Base-by-base conservation (phyloP, 306 rosid species). In the Begonia fuchsioides region DNA sequence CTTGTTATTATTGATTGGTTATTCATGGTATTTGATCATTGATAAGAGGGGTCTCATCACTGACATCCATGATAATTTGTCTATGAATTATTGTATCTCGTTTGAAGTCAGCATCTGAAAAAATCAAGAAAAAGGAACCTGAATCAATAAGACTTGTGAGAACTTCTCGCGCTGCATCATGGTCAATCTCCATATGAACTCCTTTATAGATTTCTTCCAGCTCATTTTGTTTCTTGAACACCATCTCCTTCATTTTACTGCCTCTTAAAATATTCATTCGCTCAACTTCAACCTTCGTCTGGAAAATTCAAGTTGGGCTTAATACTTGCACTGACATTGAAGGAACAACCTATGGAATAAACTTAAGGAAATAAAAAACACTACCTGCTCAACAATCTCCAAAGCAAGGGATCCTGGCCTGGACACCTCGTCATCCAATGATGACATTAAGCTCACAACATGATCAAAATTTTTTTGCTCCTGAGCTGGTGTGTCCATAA, bases 151-250 rank as follows among this genome's bases (percentile, higher is more conserved):
- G 78, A 53, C 57, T 55, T 39, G 39, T 70, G 57, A 88, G 83
- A 62, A 65, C 76, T 72, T 69, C 65, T 60, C 79, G 68, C 13
- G 88, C 86, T 38, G 75, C 67, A 66, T 76, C 77, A 56, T 78
- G 53, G 45, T 83, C 90, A 10, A 88, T 72, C 57, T 81, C 90
- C 90, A 88, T 76, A 67, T 81, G 93, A 70, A 81, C 93, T 57
- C 71, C 86, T 66, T 64, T 72, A 62, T 73, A 88, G 54, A 88
- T 78, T 66, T 76, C 86, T 70, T 88, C 93, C 16, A 88, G 90
- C 58, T 81, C 93, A 57, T 43, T 70, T 75, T 83, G 97, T 61
- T 86, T 81, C 70, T 83, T 88, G 55, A 83, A 72, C 55, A 83
- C 79, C 60, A 88, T 64, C 45, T 83, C 86, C 78, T 72, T 78